Base-by-base conservation (phyloP, 2,329 filamentous ascomycete genomes). In the Neonectria hederae region DNA sequence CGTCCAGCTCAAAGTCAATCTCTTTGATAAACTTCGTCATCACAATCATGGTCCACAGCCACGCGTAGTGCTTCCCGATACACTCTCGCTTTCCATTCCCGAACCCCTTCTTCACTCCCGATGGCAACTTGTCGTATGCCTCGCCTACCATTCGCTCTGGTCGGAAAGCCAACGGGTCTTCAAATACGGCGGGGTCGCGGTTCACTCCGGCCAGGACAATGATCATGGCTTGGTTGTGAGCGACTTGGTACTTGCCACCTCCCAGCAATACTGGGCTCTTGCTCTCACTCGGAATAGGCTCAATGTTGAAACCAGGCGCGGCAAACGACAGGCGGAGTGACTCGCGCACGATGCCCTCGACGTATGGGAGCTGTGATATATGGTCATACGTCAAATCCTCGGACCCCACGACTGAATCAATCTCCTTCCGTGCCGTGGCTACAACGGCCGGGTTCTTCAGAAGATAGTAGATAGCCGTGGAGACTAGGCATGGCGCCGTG, bases 221-320 rank as follows among this genome's bases (percentile, higher is more conserved):
- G 67, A 85, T 83, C 74, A 86, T 77, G 42, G 82, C 53, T 70
- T 85, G 83, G 69, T 85, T 73, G 74, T 84, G 78, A 4, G 83
- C 77, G 14, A 86, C 69, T 70, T 83, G 76, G 72, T 86, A 86
- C 68, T 82, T 83, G 45, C 83, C 83, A 1, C 82, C 82, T 0
- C 68, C 82, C 0, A 86, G 74, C 4, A 83, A 77, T 19, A 87
- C 74, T 0, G 87, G 83, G 0, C 73, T 76, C 72, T 79, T 81
- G 67, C 81, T 77, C 7, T 72, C 74, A 6, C 76, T 74, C 2
- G 79, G 76, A 42, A 77, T 72, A 2, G 83, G 83, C 75, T 86
- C 83, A 59, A 85, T 82, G 76, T 86, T 86, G 77, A 88, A 86
- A 0, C 83, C 81, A 1, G 86, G 85, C 0, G 86, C 85, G 0